Evolutionary conservation across 176 grass and related monocot genomes (phyloP).

Genomic region (Aechmea fasciata): DNA sequence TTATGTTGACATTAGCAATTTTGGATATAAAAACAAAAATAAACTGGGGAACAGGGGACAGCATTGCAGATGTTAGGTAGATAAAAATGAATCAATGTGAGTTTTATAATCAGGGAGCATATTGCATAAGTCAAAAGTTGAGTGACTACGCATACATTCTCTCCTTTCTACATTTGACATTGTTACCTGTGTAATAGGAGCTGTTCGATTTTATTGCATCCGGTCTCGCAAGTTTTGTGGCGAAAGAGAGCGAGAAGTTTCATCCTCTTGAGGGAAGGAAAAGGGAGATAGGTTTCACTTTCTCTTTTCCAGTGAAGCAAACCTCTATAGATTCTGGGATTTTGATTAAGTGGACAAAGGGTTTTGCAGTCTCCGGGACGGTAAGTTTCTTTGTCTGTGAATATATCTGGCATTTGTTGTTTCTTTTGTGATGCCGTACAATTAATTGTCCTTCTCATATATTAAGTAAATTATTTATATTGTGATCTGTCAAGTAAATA

Average conservation of each 20-base stretch:
- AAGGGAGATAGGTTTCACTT: constrained; percentile 74
- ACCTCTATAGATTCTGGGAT: constrained; percentile 60
- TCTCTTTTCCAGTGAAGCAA: constrained; percentile 84
- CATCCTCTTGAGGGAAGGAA: constrained; percentile 14
- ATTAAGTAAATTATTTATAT: background rate
- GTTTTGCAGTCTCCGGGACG: constrained; percentile 37
- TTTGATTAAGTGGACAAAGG: constrained; percentile 94
- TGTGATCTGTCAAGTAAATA: background rate
- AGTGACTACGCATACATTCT: no score
- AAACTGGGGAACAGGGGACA: no score
- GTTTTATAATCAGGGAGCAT: no score
- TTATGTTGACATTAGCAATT: no score
- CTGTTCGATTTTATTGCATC: constrained; percentile 75
- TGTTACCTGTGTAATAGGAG: constrained; percentile 20
- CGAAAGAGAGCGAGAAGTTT: constrained; percentile 15
- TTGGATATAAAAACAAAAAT: no score
- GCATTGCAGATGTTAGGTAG: no score
- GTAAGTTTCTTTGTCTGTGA: background rate
- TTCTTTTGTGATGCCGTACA: background rate
- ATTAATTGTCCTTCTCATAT: background rate
- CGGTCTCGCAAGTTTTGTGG: constrained; percentile 31
- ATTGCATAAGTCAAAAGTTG: no score
- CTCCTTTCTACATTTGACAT: background rate
- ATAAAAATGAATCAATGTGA: no score
- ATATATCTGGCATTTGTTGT: background rate